Base-by-base conservation (phyloP, 2,329 filamentous ascomycete genomes). In the Microsporum audouinii region DNA sequence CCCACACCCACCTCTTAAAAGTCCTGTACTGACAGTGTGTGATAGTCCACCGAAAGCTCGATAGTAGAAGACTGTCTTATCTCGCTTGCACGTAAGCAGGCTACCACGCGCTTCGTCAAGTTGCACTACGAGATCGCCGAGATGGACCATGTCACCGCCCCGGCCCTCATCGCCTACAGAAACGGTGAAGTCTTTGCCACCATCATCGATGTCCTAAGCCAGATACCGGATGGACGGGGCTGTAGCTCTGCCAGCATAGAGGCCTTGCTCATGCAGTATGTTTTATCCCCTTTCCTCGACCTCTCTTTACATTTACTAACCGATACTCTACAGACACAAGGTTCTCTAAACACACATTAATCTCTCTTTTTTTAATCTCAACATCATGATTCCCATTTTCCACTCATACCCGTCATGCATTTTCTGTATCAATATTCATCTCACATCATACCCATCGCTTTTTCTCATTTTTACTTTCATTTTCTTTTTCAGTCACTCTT, bases 71-170 rank as follows among this genome's bases (percentile, higher is more conserved):
- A 85, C 45, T 91, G 88, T 58, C 80, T 99, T 67, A 77, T 80
- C 59, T 87, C 87, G 1, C 80, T 97, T 33, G 90, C 95, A 47
- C 79, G 81, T 64, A 79, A 82, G 63, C 80, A 96, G 70, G 80
- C 84, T 27, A 82, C 84, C 7, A 83, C 88, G 38, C 89, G 89
- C 70, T 97, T 99, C 71, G 83, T 97, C 76, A 95, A 92, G 76
- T 83, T 97, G 56, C 87, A 95, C 74, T 89, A 90, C 71, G 86
- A 88, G 64, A 91, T 96, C 62, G 95, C 96, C 41, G 91, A 97
- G 72, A 96, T 97, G 79, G 90, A 96, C 72, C 84, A 88, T 62
- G 88, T 91, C 36, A 87, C 87, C 53, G 88, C 96, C 1, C 94
- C 94, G 0, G 90, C 94, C 2, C 79, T 97, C 41, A 79, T 97